These are phyloP conservation scores for Quercus glauca DNA, from an alignment of 306 rosid species.

Conservation along the genomic window DNA sequence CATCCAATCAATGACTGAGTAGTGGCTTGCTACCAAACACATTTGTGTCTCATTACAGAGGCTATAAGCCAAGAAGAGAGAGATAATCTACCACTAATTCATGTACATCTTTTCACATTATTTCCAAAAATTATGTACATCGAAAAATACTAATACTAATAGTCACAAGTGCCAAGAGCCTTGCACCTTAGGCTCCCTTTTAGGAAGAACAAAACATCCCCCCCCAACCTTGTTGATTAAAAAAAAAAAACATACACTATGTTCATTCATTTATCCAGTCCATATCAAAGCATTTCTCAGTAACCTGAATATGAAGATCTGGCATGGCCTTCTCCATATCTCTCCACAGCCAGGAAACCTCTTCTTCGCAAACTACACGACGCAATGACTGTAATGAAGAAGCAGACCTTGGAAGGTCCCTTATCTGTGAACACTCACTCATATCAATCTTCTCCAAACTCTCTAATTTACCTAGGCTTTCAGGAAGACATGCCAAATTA, in stretches of 20 bases:
- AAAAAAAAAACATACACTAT: too few relatives aligned
- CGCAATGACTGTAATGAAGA: slow-evolving; percentile 43
- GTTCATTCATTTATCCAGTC: slow-evolving; percentile 75
- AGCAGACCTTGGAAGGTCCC: slow-evolving; percentile 50
- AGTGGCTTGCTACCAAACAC: neutral
- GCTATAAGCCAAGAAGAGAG: neutral
- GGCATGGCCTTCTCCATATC: slow-evolving; percentile 49
- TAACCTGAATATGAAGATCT: slow-evolving; percentile 53
- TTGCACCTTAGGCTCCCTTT: too few relatives aligned
- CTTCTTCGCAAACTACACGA: slow-evolving; percentile 80
- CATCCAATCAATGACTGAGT: neutral
- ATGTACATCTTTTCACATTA: too few relatives aligned
- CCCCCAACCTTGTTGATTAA: too few relatives aligned
- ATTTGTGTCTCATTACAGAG: neutral
- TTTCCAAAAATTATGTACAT: too few relatives aligned
- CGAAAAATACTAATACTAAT: too few relatives aligned
- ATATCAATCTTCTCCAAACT: slow-evolving; percentile 83
- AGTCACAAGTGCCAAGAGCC: too few relatives aligned
- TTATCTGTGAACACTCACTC: slow-evolving; percentile 76
- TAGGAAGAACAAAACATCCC: too few relatives aligned
- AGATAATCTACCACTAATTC: neutral
- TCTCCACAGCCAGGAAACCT: slow-evolving; percentile 64
- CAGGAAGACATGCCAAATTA: slow-evolving; percentile 53
- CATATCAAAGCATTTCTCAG: slow-evolving; percentile 55
- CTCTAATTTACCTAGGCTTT: slow-evolving; percentile 41